Conservation (phyloP, 2,329 filamentous ascomycete genomes). For the Pseudogymnoascus sp. region DNA sequence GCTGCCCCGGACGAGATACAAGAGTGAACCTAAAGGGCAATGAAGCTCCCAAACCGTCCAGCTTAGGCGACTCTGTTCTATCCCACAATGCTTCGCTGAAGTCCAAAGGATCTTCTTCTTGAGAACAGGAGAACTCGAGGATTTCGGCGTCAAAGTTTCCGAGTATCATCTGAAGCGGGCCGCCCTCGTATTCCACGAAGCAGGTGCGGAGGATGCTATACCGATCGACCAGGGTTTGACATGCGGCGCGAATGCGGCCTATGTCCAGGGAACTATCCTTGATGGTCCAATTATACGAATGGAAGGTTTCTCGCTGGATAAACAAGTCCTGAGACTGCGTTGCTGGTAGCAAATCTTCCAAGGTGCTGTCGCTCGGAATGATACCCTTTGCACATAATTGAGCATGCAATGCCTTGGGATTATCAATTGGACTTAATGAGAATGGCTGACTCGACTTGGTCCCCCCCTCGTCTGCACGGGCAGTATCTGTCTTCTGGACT, state of each 20-base stretch:
- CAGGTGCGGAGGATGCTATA: slow-evolving; percentile 13
- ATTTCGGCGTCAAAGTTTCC: neutral
- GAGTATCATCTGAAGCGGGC: slow-evolving; percentile 11
- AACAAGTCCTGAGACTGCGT: slow-evolving; percentile 11
- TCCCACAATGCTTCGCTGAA: neutral
- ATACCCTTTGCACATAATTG: neutral
- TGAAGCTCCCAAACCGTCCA: neutral
- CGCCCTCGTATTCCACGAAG: slow-evolving; percentile 10
- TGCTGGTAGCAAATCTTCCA: slow-evolving; percentile 13
- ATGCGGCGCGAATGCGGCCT: slow-evolving; percentile 2
- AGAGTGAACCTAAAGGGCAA: neutral
- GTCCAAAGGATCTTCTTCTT: neutral
- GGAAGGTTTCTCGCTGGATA: neutral
- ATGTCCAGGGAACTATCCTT: slow-evolving; percentile 9
- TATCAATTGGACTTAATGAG: neutral
- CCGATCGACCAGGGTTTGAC: slow-evolving; percentile 4
- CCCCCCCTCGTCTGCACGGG: neutral
- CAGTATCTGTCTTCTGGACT: neutral
- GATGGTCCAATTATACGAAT: slow-evolving; percentile 8
- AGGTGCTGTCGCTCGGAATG: neutral
- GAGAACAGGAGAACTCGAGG: neutral
- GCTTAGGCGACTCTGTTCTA: neutral
- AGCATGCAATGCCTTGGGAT: neutral
- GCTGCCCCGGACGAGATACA: neutral
- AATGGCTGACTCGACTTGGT: neutral